Conservation (phyloP, 495 filamentous ascomycete genomes). For the Trichoderma virens region DNA sequence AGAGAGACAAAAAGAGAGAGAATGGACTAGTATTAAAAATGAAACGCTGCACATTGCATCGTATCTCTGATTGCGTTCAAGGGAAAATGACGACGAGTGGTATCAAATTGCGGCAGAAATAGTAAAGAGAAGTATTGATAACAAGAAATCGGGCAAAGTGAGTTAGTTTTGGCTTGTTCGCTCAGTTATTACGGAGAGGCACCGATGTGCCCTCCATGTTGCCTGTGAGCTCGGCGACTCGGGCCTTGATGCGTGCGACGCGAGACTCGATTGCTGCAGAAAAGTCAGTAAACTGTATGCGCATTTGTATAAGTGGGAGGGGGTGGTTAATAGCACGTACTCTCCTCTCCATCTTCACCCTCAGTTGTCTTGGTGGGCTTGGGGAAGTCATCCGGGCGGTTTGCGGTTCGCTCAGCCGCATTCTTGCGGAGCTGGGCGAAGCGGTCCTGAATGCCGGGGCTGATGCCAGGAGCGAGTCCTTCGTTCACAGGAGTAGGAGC, state of each 20-base stretch:
- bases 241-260: constrained; percentile 94
- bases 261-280: constrained; percentile 83
- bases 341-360: constrained; percentile 83
- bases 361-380: constrained; percentile 48
- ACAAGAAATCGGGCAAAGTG: neutral
- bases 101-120: neutral
- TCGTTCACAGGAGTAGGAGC: constrained; percentile 20
- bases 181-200: constrained; percentile 4
- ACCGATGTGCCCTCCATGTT: constrained; percentile 51
- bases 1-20: neutral
- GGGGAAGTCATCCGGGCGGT: constrained; percentile 51
- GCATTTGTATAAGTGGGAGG: neutral
- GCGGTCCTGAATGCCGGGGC: constrained; percentile 50
- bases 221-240: constrained; percentile 88
- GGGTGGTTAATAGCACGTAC: constrained; percentile 45
- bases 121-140: too few species aligned
- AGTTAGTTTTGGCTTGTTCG: neutral
- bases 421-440: constrained; percentile 97
- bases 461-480: constrained; percentile 22
- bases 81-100: neutral
- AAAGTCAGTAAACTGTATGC: constrained; percentile 10
- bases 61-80: neutral
- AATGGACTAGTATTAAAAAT: neutral
- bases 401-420: constrained; percentile 68
- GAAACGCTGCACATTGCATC: constrained; percentile 4